Conservation (phyloP, 768 basidiomycete genomes). For the Pleurotus eryngii region DNA sequence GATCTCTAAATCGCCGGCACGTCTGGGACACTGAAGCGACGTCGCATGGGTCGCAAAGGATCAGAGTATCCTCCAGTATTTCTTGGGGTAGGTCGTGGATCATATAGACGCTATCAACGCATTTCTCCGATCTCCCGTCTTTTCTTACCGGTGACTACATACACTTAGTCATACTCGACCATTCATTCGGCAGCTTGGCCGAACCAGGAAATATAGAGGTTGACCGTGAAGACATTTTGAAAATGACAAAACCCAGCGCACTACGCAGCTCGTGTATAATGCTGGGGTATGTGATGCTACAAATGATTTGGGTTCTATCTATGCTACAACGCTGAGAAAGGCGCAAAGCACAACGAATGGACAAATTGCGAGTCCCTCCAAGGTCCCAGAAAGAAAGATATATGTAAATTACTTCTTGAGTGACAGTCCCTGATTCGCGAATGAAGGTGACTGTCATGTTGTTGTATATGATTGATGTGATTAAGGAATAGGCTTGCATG, state of each 20-base stretch:
- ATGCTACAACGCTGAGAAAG: constrained; percentile 27
- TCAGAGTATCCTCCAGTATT: constrained; percentile 54
- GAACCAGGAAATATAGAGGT: constrained; percentile 12
- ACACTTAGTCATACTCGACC: neutral
- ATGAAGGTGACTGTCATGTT: constrained; percentile 42
- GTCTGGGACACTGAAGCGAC: constrained; percentile 52
- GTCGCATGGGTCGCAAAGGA: constrained; percentile 57
- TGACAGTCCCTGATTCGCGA: constrained; percentile 50
- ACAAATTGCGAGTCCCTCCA: constrained; percentile 13
- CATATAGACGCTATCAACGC: neutral
- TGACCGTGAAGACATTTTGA: neutral
- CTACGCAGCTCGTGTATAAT: constrained; percentile 31
- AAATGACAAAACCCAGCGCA: constrained; percentile 16
- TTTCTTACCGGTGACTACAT: no score
- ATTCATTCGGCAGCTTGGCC: neutral
- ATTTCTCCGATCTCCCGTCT: neutral
- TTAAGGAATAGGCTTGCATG: constrained; percentile 10
- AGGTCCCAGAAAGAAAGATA: constrained; percentile 17
- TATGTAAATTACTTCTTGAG: constrained; percentile 21
- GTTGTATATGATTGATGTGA: constrained; percentile 19
- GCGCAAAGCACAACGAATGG: constrained; percentile 13
- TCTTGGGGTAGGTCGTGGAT: constrained; percentile 52
- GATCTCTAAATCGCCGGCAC: constrained; percentile 34
- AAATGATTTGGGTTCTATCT: constrained; percentile 23
- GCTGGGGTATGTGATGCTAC: constrained; percentile 30